Evolutionary conservation across 1,139 yeast species (phyloP).

Genomic region (Geotrichum bryndzae): DNA sequence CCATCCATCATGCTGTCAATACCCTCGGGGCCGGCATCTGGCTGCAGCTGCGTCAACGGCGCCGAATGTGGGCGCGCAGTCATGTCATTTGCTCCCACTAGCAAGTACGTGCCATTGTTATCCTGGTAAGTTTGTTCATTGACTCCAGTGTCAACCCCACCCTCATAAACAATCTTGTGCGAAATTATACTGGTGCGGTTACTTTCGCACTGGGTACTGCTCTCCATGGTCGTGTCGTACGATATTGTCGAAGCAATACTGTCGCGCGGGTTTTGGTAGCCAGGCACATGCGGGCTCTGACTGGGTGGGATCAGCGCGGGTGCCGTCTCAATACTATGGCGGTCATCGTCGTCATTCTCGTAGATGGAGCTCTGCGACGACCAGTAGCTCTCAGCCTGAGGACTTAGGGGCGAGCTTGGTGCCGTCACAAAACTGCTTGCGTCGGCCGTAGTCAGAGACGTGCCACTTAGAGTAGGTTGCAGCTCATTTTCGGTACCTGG

Average conservation of each 20-base stretch:
- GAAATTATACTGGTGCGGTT: neutral
- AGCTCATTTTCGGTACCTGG: neutral
- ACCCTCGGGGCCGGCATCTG: neutral
- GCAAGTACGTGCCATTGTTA: neutral
- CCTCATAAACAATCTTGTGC: neutral
- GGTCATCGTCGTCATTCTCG: neutral
- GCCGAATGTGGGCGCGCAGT: neutral
- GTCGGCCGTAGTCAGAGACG: neutral
- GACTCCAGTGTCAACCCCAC: too few species aligned
- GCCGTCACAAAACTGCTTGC: constrained; percentile 7
- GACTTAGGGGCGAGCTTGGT: constrained; percentile 4
- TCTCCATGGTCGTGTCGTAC: neutral
- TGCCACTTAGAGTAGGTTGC: neutral
- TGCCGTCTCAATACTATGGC: neutral
- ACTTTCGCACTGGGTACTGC: neutral
- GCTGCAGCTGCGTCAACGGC: neutral
- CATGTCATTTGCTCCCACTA: neutral
- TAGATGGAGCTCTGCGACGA: neutral
- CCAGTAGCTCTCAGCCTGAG: neutral
- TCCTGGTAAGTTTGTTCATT: too few species aligned
- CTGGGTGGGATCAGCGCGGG: neutral
- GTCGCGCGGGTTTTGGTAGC: neutral
- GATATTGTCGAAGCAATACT: neutral
- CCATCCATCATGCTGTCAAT: too few species aligned
- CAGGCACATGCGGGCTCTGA: neutral